These are phyloP conservation scores for Ploettnerulaceae sp. DNA, from an alignment of 2,329 filamentous ascomycete species.

Conservation along the genomic window DNA sequence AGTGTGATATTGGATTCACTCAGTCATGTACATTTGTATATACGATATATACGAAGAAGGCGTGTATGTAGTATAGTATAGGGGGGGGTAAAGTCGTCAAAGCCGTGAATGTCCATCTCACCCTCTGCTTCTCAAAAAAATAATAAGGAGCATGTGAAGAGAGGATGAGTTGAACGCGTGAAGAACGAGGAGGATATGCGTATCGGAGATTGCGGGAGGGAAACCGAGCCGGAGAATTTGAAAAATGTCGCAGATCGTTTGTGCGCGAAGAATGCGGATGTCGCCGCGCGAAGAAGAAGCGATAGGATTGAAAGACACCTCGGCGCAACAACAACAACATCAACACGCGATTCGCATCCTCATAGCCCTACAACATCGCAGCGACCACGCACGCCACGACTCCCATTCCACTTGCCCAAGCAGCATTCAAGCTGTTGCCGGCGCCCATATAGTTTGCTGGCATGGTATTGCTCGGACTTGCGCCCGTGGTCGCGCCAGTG, in stretches of 20 bases:
- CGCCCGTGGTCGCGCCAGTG: slow-evolving; percentile 16
- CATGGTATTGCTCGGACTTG: slow-evolving; percentile 30
- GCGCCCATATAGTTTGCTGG: slow-evolving; percentile 40
- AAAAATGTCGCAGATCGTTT: background rate
- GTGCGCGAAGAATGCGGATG: background rate
- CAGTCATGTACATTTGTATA: background rate
- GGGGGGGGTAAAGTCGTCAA: slow-evolving; percentile 22
- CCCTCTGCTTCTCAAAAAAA: too few relatives aligned
- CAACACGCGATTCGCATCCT: background rate
- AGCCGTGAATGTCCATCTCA: slow-evolving; percentile 23
- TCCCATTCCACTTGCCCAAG: slow-evolving; percentile 45
- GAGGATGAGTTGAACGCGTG: slow-evolving; percentile 16
- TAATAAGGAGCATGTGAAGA: too few relatives aligned
- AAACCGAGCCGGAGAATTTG: background rate
- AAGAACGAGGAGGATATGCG: slow-evolving; percentile 25
- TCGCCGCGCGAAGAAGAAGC: background rate
- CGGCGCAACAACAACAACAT: slow-evolving; percentile 10
- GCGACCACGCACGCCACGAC: slow-evolving; percentile 46
- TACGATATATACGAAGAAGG: slow-evolving; percentile 5
- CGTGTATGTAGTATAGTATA: slow-evolving; percentile 8
- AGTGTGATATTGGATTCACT: too few relatives aligned
- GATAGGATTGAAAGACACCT: background rate
- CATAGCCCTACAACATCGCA: slow-evolving; percentile 45
- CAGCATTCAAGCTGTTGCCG: slow-evolving; percentile 39
- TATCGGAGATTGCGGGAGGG: slow-evolving; percentile 18